Percentiles rank a stretch among this genome's conserved stretches.
phyloP scores from a whole-genome alignment of 192 early-diverging fungal genomes.

The Coemansia umbellata region DNA sequence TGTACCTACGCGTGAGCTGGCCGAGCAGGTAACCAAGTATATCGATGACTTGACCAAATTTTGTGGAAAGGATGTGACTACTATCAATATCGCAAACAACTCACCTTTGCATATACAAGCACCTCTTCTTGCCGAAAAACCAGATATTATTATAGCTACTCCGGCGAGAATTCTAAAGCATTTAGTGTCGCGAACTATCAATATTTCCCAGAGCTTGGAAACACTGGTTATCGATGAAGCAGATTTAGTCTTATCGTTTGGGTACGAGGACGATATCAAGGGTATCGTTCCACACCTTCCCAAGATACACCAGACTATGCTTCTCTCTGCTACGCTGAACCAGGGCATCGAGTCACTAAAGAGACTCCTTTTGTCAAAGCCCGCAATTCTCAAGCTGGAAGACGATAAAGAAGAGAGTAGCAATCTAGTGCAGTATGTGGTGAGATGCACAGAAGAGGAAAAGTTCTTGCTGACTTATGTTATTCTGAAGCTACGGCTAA shows the following conservation, averaged over 20 bases:
- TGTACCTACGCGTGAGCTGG: constrained; percentile 93
- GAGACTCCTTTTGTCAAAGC: constrained; percentile 77
- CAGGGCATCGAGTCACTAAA: constrained; percentile 85
- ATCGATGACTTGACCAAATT: constrained; percentile 71
- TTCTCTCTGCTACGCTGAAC: constrained; percentile 93
- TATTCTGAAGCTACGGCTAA: constrained; percentile 83
- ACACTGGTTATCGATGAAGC: constrained; percentile 95
- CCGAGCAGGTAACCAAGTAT: constrained; percentile 83
- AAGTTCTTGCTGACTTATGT: constrained; percentile 88
- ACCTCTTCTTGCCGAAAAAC: constrained; percentile 73
- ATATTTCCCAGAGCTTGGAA: constrained; percentile 59
- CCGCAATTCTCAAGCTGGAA: constrained; percentile 82
- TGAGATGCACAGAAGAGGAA: constrained; percentile 72
- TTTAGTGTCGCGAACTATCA: constrained; percentile 57
- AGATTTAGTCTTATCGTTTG: constrained; percentile 90
- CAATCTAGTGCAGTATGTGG: constrained; percentile 73
- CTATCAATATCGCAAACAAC: constrained; percentile 32
- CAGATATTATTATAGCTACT: constrained; percentile 87
- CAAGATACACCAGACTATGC: constrained; percentile 85
- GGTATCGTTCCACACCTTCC: constrained; percentile 71
- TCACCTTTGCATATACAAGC: constrained; percentile 46
- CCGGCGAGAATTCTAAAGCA: constrained; percentile 78
- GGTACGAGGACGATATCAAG: constrained; percentile 85
- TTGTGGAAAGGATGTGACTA: constrained; percentile 50
- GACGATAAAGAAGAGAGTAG: constrained; percentile 60